Base-by-base conservation (phyloP, 2,329 filamentous ascomycete genomes). In the Colletotrichum cuscutae region DNA sequence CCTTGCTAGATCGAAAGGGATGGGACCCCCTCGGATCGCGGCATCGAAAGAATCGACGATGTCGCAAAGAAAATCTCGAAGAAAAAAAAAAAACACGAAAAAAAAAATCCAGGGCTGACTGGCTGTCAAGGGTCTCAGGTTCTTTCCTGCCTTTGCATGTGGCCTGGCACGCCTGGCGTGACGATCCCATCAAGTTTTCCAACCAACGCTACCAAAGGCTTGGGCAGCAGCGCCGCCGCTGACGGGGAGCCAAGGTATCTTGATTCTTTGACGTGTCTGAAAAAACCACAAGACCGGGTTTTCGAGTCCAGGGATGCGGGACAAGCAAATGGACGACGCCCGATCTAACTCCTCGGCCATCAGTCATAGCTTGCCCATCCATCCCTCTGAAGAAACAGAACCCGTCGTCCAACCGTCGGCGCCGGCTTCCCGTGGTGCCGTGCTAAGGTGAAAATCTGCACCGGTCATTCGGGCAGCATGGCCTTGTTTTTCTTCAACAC, bases 161-260 rank as follows among this genome's bases (percentile, higher is more conserved):
- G 59, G 53, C 32, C 32, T 35, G 32, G 11, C 32, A 42, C 37
- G 37, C 37, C 37, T 19, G 37, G 37, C 37, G 37, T 42, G 60
- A 53, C 42, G 70, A 72, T 72, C 70, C 30, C 37, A 42, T 42
- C 13, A 42, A 42, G 37, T 42, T 42, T 42, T 42, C 37, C 37
- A 8, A 9, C 15, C n/a, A 22, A 28, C 70, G 70, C 65, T 69
- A 63, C 54, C 37, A 15, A n/a, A 49, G 53, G 24, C n/a, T 64
- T 63, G 56, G 64, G 65, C 70, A 69, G 67, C 65, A 53, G 30
- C 46, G 70, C 65, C 59, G 65, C 70, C 66, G 54, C 65, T 60
- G 70, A 70, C 59, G 59, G 68, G 54, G 58, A 35, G 11, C 32
- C 12, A 35, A 35, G 32, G 32, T 35, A 35, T 35, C 37, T 15